Base-by-base conservation (phyloP, 2,329 filamentous ascomycete species). In the Dothiorella sarmentorum region DNA sequence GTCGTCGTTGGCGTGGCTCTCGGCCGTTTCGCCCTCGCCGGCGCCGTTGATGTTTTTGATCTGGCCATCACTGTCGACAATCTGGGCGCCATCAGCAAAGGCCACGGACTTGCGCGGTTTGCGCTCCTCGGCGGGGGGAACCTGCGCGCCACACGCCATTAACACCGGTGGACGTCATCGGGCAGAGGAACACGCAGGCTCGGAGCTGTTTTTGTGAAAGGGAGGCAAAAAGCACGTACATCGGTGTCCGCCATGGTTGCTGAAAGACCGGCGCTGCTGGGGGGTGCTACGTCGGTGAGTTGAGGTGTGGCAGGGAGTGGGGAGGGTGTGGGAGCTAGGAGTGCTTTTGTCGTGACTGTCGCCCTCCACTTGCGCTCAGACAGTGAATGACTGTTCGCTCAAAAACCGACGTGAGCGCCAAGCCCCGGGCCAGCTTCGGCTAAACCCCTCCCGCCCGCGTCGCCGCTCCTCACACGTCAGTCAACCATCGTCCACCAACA, bases 41-140 rank as follows among this genome's bases (percentile, higher is more conserved):
- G 88, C 81, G 65, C 86, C 83, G 74, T 89, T 85, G 73, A 85
- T 82, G 76, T 89, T 86, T 69, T 85, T 90, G 72, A 97, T 85
- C 72, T 87, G 85, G 69, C 93, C 93, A 82, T 96, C 90, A 76
- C 85, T 85, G 80, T 96, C 90, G 74, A 97, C 92, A 69, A 96
- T 86, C 65, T 89, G 84, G 68, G 90, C 85, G 70, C 90, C 90
- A 76, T 94, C 89, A 73, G 88, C 92, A 76, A 97, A 97, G 64
- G 91, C 87, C 70, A 97, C 93, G 45, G 91, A 95, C 79, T 97
- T 96, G 78, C 92, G 89, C 70, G 88, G 85, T 76, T 89, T 91
- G 72, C 83, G 82, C 68, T 86, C 82, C 61, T 72, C 65, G 35
- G 11, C 24, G 43, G 73, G 67, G 62, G 73, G 72, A 31, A 33